Percentiles rank a stretch among this genome's conserved stretches.
These are phyloP conservation scores for Coffea eugenioides DNA, from an alignment of 257 asterid species.

Conservation along the genomic window DNA sequence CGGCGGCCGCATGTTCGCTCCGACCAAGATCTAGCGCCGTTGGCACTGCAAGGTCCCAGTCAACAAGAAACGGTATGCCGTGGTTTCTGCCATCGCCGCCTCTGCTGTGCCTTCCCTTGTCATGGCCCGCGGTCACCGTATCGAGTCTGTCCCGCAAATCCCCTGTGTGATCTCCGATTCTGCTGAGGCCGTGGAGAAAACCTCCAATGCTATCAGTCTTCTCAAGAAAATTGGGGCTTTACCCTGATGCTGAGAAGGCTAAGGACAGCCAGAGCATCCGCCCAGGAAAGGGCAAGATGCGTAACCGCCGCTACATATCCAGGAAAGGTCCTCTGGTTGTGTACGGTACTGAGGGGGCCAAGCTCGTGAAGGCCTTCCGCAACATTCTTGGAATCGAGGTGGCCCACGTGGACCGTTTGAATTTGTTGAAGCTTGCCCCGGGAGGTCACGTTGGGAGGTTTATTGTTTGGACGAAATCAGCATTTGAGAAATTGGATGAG, in stretches of 20 bases:
- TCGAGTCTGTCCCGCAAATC: slow-evolving; percentile 64
- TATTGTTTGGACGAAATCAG: slow-evolving; percentile 72
- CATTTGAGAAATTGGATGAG: slow-evolving; percentile 72
- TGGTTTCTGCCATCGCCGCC: no score
- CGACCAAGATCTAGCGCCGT: no score
- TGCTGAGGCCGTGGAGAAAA: slow-evolving; percentile 63
- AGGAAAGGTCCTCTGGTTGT: slow-evolving; percentile 78
- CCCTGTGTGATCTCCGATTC: slow-evolving; percentile 72
- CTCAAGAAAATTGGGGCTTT: slow-evolving; percentile 67
- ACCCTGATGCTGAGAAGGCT: slow-evolving; percentile 71
- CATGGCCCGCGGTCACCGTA: slow-evolving; percentile 43
- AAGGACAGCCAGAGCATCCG: slow-evolving; percentile 65
- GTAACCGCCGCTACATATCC: slow-evolving; percentile 68
- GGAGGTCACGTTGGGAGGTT: slow-evolving; percentile 88
- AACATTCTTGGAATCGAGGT: slow-evolving; percentile 75
- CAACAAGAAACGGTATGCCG: no score
- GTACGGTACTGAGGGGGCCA: slow-evolving; percentile 77
- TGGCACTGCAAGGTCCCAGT: no score
- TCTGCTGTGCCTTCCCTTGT: no score
- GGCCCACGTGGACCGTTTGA: slow-evolving; percentile 65
- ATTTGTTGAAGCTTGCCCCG: slow-evolving; percentile 67
- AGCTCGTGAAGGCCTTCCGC: slow-evolving; percentile 74
- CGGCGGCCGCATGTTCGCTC: no score
- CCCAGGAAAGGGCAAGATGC: slow-evolving; percentile 79
- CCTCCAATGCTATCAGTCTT: slow-evolving; percentile 47